Conservation (phyloP, 1,139 yeast genomes). For the Diutina scorzettiae region DNA sequence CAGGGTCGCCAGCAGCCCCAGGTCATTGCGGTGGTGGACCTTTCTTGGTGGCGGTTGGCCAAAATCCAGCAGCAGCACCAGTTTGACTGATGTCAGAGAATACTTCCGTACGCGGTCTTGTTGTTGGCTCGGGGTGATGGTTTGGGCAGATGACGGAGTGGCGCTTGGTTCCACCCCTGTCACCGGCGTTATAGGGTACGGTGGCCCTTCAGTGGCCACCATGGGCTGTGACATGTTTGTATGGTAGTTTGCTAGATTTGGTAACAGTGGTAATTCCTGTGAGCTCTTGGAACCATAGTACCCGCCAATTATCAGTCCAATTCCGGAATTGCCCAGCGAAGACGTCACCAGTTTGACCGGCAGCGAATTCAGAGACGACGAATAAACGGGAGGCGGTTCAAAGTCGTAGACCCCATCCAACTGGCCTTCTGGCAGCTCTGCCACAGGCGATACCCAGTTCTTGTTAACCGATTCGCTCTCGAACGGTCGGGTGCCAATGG, state of each 20-base stretch:
- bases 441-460: not conserved
- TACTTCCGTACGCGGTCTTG: not conserved
- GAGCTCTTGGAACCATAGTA: constrained; percentile 19
- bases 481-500: not conserved
- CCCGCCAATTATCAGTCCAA: constrained; percentile 22
- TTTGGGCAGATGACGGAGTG: not conserved
- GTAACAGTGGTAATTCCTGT: constrained; percentile 8
- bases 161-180: not conserved
- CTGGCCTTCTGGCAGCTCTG: not conserved
- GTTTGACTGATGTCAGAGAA: not conserved
- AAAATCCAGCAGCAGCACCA: constrained; percentile 4
- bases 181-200: not conserved
- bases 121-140: not conserved
- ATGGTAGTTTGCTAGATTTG: not conserved
- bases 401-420: not conserved
- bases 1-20: constrained; percentile 23
- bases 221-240: not conserved
- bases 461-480: not conserved
- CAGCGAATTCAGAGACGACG: not conserved
- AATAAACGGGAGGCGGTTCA: not conserved
- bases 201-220: not conserved
- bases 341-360: not conserved
- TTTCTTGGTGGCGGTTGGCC: not conserved
- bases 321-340: constrained; percentile 2
- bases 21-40: constrained; percentile 24